Evolutionary conservation across 371 early-diverging fungal species (phyloP).

Genomic region (Rhizopus delemar): DNA sequence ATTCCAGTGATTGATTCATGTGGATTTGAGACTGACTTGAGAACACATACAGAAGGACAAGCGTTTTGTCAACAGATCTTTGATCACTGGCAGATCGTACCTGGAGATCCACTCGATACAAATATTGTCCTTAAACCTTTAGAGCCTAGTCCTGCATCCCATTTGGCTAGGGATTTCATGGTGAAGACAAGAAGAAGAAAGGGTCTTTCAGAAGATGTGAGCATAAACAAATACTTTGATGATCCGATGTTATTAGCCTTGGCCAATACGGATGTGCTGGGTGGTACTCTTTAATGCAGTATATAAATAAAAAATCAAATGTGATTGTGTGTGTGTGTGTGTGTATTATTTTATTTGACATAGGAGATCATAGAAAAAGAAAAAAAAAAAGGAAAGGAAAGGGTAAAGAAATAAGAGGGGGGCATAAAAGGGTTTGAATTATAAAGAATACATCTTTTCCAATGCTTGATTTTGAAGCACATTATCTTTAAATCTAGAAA

Average conservation of each 20-base stretch:
- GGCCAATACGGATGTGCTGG: constrained; percentile 42
- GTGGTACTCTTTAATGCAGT: too few relatives aligned
- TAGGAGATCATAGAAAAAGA: too few relatives aligned
- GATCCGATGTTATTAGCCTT: constrained; percentile 79
- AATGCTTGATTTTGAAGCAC: constrained; percentile 27
- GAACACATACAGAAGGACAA: constrained; percentile 95
- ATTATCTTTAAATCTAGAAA: constrained; percentile 26
- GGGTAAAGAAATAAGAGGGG: not conserved
- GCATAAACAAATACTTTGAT: constrained; percentile 93
- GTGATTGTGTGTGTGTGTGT: too few relatives aligned
- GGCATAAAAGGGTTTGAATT: not conserved
- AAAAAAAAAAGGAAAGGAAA: too few relatives aligned
- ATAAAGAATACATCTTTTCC: constrained; percentile 18
- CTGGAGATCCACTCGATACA: constrained; percentile 96
- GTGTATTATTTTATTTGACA: too few relatives aligned
- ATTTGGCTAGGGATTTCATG: constrained; percentile 96
- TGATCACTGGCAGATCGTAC: constrained; percentile 97
- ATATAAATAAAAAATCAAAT: too few relatives aligned
- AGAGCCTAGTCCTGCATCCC: constrained; percentile 84
- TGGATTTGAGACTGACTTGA: constrained; percentile 96
- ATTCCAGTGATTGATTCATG: constrained; percentile 95
- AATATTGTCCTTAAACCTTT: constrained; percentile 83
- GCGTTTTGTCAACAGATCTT: constrained; percentile 95
- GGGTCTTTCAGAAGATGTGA: constrained; percentile 89
- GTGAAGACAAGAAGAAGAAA: constrained; percentile 96